Evolutionary conservation across 495 filamentous ascomycete genomes (phyloP).

Genomic region (Penicillium coprophilum): DNA sequence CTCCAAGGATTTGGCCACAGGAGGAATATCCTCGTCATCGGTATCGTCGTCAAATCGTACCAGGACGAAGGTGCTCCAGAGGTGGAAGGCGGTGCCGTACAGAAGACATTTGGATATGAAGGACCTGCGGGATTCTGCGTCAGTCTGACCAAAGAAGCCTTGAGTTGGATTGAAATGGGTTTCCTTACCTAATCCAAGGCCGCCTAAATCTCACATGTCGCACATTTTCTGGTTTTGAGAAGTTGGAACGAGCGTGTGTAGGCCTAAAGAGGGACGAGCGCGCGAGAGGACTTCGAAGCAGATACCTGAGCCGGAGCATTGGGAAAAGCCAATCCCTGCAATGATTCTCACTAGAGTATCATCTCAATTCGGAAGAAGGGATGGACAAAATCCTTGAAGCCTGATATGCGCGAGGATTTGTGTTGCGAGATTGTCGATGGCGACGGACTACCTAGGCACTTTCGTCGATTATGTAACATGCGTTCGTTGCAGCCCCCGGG

Average conservation of each 20-base stretch:
- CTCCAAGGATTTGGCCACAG: slow-evolving; percentile 4
- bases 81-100: slow-evolving; percentile 41
- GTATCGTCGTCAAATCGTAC: slow-evolving; percentile 40
- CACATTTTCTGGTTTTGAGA: slow-evolving; percentile 23
- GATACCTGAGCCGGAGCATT: slow-evolving; percentile 41
- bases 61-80: slow-evolving; percentile 40
- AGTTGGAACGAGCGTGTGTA: slow-evolving; percentile 13
- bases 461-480: slow-evolving; percentile 8
- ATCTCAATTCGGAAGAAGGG: slow-evolving; percentile 10
- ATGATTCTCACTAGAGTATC: slow-evolving; percentile 13
- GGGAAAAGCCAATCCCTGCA: slow-evolving; percentile 22
- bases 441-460: neutral
- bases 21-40: slow-evolving; percentile 21
- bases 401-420: neutral
- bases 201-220: slow-evolving; percentile 41
- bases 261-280: slow-evolving; percentile 24
- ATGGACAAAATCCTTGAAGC: neutral
- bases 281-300: slow-evolving; percentile 31
- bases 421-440: neutral
- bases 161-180: neutral
- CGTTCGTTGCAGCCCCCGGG: neutral
- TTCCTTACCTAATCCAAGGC: slow-evolving; percentile 41
- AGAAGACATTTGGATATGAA: slow-evolving; percentile 35
- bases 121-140: slow-evolving; percentile 22
- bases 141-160: slow-evolving; percentile 1